A percentile compares a stretch with the other conserved stretches of the same genome.
phyloP scores from a whole-genome alignment of 768 basidiomycete species.

The Phallus indusiatus region DNA sequence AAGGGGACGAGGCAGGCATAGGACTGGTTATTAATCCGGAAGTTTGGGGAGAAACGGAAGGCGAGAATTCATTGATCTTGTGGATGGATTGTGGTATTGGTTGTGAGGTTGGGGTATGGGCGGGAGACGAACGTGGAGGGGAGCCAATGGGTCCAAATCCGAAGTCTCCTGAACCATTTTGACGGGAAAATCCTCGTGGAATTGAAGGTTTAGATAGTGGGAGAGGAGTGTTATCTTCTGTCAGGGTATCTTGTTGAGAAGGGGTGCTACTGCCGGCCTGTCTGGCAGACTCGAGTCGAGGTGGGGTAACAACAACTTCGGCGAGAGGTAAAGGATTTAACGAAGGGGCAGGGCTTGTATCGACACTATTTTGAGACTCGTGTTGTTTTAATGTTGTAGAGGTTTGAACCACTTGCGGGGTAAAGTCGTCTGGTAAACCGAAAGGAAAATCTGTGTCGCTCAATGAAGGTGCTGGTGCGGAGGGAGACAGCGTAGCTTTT shows the following conservation, averaged over 20 bases:
- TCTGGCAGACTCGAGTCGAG: constrained; percentile 12
- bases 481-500: constrained; percentile 65
- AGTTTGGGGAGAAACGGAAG: constrained; percentile 47
- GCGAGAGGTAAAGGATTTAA: constrained; percentile 7
- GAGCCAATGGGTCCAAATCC: constrained; percentile 83
- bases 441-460: constrained; percentile 71
- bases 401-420: background rate
- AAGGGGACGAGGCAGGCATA: constrained; percentile 74
- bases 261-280: constrained; percentile 12
- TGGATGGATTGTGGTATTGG: constrained; percentile 21
- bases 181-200: constrained; percentile 37
- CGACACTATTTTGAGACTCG: constrained; percentile 14
- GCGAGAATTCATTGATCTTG: constrained; percentile 40
- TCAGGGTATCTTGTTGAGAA: constrained; percentile 21
- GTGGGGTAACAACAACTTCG: constrained; percentile 9
- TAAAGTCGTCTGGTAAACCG: constrained; percentile 48
- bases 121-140: constrained; percentile 42
- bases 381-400: background rate
- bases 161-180: constrained; percentile 26
- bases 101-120: constrained; percentile 14
- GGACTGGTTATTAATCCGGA: constrained; percentile 33
- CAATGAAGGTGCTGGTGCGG: constrained; percentile 69
- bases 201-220: constrained; percentile 42
- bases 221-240: constrained; percentile 24
- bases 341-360: constrained; percentile 31